Evolutionary conservation across 2,329 filamentous ascomycete species (phyloP).

Genomic region (Teratosphaeria gauchensis): DNA sequence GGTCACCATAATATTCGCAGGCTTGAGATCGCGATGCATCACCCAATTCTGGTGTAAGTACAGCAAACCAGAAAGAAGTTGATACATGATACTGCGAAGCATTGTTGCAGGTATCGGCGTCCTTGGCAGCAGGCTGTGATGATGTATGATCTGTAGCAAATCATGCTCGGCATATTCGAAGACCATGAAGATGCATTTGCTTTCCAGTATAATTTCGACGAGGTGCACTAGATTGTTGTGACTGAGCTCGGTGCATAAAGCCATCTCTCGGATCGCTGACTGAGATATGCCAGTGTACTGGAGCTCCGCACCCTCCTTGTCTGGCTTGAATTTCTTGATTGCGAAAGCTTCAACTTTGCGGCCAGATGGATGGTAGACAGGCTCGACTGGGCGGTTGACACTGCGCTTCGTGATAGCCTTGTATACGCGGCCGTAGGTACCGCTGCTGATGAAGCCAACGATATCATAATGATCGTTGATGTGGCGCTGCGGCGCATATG

Average conservation of each 20-base stretch:
- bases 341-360: conserved; percentile 67
- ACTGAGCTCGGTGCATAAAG: conserved; percentile 81
- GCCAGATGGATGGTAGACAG: conserved; percentile 21
- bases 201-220: conserved; percentile 91
- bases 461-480: conserved; percentile 93
- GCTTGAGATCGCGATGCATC: conserved; percentile 90
- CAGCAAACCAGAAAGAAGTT: conserved; percentile 86
- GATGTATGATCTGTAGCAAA: conserved; percentile 92
- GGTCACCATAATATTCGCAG: conserved; percentile 98
- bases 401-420: conserved; percentile 86
- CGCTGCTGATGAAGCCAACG: conserved; percentile 94
- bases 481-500: conserved; percentile 63
- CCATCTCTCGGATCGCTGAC: conserved; percentile 95
- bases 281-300: conserved; percentile 97
- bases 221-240: conserved; percentile 85
- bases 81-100: conserved; percentile 90
- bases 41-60: conserved; percentile 98
- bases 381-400: conserved; percentile 30
- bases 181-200: conserved; percentile 99
- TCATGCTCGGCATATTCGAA: conserved; percentile 99
- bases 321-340: conserved; percentile 98
- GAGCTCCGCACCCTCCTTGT: conserved; percentile 86
- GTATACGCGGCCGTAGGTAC: conserved; percentile 96
- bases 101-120: conserved; percentile 81
- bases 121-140: conserved; percentile 81